Percentiles rank a stretch among this genome's conserved stretches.
Evolutionary conservation across 148 eudicot genomes (phyloP).

Genomic region (Camellia lanceoleosa): DNA sequence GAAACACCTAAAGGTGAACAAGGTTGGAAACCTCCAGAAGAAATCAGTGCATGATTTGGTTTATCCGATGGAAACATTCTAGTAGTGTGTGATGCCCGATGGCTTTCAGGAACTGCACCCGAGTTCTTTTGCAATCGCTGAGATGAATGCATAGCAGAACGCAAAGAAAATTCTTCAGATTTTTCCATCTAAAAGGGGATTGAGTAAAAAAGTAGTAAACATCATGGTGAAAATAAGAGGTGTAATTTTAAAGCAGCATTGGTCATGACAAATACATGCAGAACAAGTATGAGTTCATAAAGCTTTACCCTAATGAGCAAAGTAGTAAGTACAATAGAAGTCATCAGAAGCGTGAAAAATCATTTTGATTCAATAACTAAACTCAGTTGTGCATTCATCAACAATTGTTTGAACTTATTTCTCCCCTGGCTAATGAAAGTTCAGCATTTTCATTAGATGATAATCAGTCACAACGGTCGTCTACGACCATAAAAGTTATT

Average conservation of each 20-base stretch:
- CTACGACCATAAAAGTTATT: no score
- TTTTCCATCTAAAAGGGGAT: slow-evolving; percentile 71
- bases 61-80: slow-evolving; percentile 52
- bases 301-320: background rate
- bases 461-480: no score
- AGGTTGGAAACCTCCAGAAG: slow-evolving; percentile 49
- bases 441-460: background rate
- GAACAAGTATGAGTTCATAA: background rate
- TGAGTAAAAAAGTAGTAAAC: background rate
- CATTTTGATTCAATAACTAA: no score
- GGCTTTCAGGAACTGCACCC: slow-evolving; percentile 42
- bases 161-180: slow-evolving; percentile 51
- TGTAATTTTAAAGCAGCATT: background rate
- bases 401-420: no score
- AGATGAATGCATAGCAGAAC: slow-evolving; percentile 44
- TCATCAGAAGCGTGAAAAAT: background rate
- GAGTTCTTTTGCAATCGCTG: slow-evolving; percentile 42
- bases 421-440: no score
- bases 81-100: slow-evolving; percentile 33
- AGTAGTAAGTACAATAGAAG: background rate
- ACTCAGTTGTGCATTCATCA: no score
- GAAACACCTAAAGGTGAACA: slow-evolving; percentile 41
- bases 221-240: background rate
- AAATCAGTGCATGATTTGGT: slow-evolving; percentile 35
- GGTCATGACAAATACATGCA: background rate